Evolutionary conservation across 2,329 filamentous ascomycete species (phyloP), one percentile per base, ranked within the genome.

Genomic region (Berkeleyomyces basicola): DNA sequence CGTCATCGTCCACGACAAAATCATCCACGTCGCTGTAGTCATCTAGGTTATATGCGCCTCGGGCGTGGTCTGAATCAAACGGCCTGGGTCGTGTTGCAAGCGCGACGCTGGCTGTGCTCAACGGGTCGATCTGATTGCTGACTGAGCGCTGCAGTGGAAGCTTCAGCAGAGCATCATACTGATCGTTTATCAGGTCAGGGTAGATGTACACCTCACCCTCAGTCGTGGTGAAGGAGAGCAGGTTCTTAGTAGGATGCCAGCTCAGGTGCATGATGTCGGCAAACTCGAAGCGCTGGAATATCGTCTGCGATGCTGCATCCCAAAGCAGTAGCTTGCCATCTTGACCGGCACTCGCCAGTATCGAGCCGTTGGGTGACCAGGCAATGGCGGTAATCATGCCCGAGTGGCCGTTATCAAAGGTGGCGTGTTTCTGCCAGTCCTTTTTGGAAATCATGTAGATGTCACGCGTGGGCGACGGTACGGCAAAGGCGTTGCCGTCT

Each of bases 141-240:
- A 65, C 49, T 7, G 92, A 87, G 4, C 87, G 84, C 68, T 96
- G 89, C 3, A 73, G 75, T 0, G 77, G 74, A 58, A 86, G 74
- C 66, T 79, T 79, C 47, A 88, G 73, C 36, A 85, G 70, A 16
- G 77, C 72, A 1, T 76, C 72, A 68, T 80, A 82, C 67, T 86
- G 82, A 33, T 79, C 76, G 1, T 81, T 75, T 2, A 88, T 74
- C 67, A 86, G 84, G 61, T 88, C 82, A 9, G 85, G 84, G 70
- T 91, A 87, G 62, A 97, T 97, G 71, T 90, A 97, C 10, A 97
- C 82, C 72, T 96, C 90, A 66, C 95, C 93, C 64, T 96, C 88
- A 1, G 86, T 88, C 44, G 90, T 97, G 0, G 92, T 95, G 69
- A 97, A 96, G 0, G 91, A 95, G 1, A 93, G 74, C 2, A 92